Base-by-base conservation (phyloP, 2,329 filamentous ascomycete species). In the Aspergillaceae sp. region DNA sequence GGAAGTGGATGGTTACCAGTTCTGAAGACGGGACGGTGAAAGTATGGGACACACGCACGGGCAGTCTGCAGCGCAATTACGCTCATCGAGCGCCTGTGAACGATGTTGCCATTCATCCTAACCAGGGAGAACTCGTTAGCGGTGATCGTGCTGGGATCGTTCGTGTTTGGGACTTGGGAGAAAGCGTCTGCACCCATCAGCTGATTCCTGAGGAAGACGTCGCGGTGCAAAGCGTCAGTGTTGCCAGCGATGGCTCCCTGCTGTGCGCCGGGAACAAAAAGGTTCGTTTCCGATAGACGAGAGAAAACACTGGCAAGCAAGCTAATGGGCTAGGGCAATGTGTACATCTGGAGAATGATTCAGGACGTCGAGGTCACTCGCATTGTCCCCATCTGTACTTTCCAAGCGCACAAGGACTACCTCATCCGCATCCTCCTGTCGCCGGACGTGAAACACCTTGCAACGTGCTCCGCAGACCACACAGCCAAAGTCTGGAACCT, bases 1-100 rank as follows among this genome's bases (percentile, higher is more conserved):
- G 91, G 7, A 98, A 98, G 72, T 98, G 92, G 92, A 96, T 98
- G 87, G 92, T 97, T 11, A 98, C 92, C 7, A 94, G 86, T 67
- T 94, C 87, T 41, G 92, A 98, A 68, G 92, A 98, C 63, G 87
- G 90, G 58, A 94, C 88, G 0, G 90, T 96, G 62, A 94, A 94
- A 75, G 94, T 96, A 53, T 96, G 90, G 90, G 91, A 96, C 65
- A 95, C 89, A 4, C 76, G 90, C 41, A 86, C 79, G 8, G 91
- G 87, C 40, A 83, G 79, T 48, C 82, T 97, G 45, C 92, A 98
- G 70, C 81, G 92, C 45, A 95, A 91, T 69, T 98, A 98, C 66
- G 84, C 80, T 56, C 92, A 98, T 65, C 86, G 85, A 44, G 84
- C 82, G 32, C 83, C 92, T 0, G 92, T 91, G 44, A 98, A 96